Evolutionary conservation across 2,329 filamentous ascomycete genomes (phyloP).

Genomic region (Exophiala sp.): DNA sequence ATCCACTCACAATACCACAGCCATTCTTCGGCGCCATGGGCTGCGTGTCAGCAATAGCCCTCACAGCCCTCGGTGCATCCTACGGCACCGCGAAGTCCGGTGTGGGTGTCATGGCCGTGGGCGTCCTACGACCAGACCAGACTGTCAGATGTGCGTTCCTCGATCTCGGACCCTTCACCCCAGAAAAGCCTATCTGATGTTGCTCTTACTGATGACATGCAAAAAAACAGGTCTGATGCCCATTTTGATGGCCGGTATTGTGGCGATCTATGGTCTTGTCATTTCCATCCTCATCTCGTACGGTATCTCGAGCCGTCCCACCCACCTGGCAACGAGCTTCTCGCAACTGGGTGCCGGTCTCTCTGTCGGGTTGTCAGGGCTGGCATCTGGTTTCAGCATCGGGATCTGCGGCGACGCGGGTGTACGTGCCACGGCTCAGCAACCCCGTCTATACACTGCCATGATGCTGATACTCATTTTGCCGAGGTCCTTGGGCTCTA

Average conservation of each 20-base stretch:
- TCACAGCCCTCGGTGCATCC: conserved; percentile 93
- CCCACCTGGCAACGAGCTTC: conserved; percentile 76
- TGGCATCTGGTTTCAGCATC: conserved; percentile 80
- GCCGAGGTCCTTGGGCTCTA: conserved; percentile 99
- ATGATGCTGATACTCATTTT: conserved; percentile 99
- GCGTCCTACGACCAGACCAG: conserved; percentile 93
- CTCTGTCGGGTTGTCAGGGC: conserved; percentile 74
- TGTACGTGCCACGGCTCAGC: conserved; percentile 51
- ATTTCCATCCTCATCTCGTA: conserved; percentile 87
- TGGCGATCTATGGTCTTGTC: conserved; percentile 95
- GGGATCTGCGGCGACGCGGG: conserved; percentile 68
- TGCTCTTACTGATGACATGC: not conserved
- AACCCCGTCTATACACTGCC: conserved; percentile 65
- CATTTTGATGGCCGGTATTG: conserved; percentile 99
- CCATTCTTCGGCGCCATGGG: conserved; percentile 98
- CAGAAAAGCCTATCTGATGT: not conserved
- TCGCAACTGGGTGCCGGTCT: conserved; percentile 83
- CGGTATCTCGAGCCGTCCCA: conserved; percentile 62
- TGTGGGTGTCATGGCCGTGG: conserved; percentile 97
- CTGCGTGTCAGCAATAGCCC: conserved; percentile 90
- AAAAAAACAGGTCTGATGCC: conserved; percentile 19
- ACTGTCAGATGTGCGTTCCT: conserved; percentile 93
- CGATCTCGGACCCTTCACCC: not conserved
- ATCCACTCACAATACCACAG: conserved; percentile 38
- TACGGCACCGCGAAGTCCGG: conserved; percentile 99